Conservation (phyloP, 306 rosid species). For the Cucurbita moschata region DNA sequence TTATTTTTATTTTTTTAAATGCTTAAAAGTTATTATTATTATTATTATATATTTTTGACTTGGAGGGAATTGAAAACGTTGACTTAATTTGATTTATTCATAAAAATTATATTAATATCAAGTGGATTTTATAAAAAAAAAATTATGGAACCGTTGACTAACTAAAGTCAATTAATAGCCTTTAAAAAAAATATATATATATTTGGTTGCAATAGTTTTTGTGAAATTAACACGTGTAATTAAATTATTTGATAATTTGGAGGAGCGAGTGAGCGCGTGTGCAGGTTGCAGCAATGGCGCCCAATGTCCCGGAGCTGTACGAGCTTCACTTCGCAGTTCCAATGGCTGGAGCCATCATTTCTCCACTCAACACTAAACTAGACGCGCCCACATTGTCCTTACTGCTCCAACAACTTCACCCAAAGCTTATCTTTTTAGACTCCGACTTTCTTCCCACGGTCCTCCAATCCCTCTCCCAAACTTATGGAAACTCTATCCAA, state of each 20-base stretch:
- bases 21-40: too few relatives aligned
- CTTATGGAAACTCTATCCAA: conserved; percentile 1
- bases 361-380: conserved; percentile 45
- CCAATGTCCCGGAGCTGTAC: conserved; percentile 59
- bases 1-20: too few relatives aligned
- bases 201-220: too few relatives aligned
- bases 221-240: too few relatives aligned
- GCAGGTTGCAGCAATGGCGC: conserved; percentile 68
- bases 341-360: conserved; percentile 70
- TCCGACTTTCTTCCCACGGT: conserved; percentile 31
- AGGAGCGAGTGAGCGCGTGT: not conserved
- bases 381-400: conserved; percentile 35
- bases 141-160: not conserved
- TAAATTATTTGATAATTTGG: not conserved
- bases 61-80: not conserved
- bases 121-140: not conserved
- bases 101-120: not conserved
- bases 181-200: too few relatives aligned
- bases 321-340: conserved; percentile 78
- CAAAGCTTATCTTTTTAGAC: conserved; percentile 51
- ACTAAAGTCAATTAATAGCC: not conserved
- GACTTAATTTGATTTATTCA: not conserved
- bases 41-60: too few relatives aligned
- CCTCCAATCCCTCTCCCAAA: conserved; percentile 14
- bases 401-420: conserved; percentile 37